Evolutionary conservation across 2,329 filamentous ascomycete genomes (phyloP).

Genomic region (Capronia americana): DNA sequence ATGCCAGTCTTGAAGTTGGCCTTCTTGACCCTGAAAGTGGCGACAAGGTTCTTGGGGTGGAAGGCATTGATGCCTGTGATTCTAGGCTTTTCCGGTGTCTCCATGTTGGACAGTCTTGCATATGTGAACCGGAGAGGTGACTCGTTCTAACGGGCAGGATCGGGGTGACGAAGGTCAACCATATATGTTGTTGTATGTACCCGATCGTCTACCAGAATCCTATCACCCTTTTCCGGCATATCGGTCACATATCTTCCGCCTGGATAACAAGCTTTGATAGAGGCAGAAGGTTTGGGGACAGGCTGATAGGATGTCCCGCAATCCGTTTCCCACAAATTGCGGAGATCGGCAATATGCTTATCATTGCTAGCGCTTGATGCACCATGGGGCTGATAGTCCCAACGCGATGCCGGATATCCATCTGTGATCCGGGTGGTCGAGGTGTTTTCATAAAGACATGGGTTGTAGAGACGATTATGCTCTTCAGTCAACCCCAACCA

Average conservation of each 20-base stretch:
- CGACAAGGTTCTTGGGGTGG: slow-evolving; percentile 16
- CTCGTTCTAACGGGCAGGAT: neutral
- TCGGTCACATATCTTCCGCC: too few relatives aligned
- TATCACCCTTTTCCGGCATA: too few relatives aligned
- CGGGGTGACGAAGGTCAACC: neutral
- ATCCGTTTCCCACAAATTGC: too few relatives aligned
- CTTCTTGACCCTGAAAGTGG: slow-evolving; percentile 17
- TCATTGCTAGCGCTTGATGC: too few relatives aligned
- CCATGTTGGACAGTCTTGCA: neutral
- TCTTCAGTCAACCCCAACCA: slow-evolving; percentile 1
- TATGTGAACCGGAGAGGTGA: neutral
- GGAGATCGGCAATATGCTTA: too few relatives aligned
- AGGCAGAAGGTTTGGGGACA: too few relatives aligned
- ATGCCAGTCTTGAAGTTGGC: slow-evolving; percentile 18
- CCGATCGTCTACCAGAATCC: neutral
- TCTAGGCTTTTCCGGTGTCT: slow-evolving; percentile 6
- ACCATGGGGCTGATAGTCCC: neutral
- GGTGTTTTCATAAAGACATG: neutral
- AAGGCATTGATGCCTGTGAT: slow-evolving; percentile 24
- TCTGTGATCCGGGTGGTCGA: neutral
- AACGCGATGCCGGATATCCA: neutral
- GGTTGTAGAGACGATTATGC: neutral
- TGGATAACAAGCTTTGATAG: too few relatives aligned
- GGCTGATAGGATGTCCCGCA: too few relatives aligned
- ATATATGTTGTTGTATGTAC: neutral